Conservation (phyloP, 371 early-diverging fungal species). For the Apophysomyces trapeziformis region DNA sequence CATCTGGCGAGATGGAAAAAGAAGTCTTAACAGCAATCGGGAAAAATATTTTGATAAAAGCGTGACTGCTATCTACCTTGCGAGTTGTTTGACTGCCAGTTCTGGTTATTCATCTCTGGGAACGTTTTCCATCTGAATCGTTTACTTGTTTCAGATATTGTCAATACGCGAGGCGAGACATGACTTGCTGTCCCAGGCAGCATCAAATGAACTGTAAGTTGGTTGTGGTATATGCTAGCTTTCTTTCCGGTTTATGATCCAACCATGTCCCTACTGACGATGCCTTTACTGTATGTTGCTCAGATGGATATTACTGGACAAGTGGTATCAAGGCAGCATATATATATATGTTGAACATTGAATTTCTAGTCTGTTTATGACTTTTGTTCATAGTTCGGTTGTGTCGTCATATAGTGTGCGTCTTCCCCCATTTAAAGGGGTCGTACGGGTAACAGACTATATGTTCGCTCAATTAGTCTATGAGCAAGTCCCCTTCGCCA, state of each 20-base stretch:
- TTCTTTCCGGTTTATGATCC: neutral
- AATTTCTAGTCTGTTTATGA: neutral
- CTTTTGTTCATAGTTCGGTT: neutral
- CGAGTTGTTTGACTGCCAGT: too few relatives aligned
- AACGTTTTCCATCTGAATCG: too few relatives aligned
- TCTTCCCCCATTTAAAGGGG: neutral
- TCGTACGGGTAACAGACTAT: neutral
- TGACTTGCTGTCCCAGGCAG: neutral
- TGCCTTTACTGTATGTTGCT: neutral
- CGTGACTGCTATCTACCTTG: too few relatives aligned
- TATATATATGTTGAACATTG: neutral
- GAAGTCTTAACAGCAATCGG: too few relatives aligned
- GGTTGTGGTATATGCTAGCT: neutral
- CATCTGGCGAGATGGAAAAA: too few relatives aligned
- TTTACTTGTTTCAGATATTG: too few relatives aligned
- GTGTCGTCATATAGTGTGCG: neutral
- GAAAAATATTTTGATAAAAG: too few relatives aligned
- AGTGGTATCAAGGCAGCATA: neutral
- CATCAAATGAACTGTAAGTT: neutral
- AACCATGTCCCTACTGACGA: neutral
- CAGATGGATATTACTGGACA: neutral
- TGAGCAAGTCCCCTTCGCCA: neutral
- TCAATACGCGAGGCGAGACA: neutral
- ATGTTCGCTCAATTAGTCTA: neutral
- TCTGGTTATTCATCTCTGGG: too few relatives aligned